A percentile compares a stretch with the other conserved stretches of the same genome.
Conservation (phyloP, 2,329 filamentous ascomycete species). For the Gyromitra esculenta region DNA sequence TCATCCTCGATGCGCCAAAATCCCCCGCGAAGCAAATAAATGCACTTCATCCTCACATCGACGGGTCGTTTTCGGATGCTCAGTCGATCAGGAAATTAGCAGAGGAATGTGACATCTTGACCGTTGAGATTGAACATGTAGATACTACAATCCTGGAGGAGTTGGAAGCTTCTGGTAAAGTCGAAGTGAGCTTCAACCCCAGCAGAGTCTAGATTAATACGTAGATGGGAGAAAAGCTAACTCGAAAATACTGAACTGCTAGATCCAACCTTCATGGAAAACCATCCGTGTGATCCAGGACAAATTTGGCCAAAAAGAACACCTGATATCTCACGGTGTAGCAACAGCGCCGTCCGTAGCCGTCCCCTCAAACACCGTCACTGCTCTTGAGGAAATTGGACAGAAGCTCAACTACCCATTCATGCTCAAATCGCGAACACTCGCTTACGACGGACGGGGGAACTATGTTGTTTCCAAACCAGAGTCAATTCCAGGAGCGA, state of each 20-base stretch:
- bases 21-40: constrained; percentile 88
- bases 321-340: constrained; percentile 74
- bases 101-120: constrained; percentile 78
- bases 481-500: constrained; percentile 71
- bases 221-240: neutral
- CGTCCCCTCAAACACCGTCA: constrained; percentile 67
- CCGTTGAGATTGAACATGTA: constrained; percentile 95
- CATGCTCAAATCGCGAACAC: constrained; percentile 91
- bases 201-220: neutral
- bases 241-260: constrained; percentile 49
- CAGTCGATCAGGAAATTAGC: constrained; percentile 83
- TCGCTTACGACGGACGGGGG: constrained; percentile 90
- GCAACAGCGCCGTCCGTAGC: constrained; percentile 77
- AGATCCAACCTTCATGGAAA: constrained; percentile 82
- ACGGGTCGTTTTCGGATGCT: constrained; percentile 87
- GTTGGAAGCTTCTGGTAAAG: constrained; percentile 71
- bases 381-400: constrained; percentile 72
- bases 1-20: constrained; percentile 78
- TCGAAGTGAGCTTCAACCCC: constrained; percentile 57
- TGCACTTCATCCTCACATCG: constrained; percentile 76
- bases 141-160: constrained; percentile 90
- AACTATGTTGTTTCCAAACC: constrained; percentile 73
- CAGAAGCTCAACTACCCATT: constrained; percentile 78
- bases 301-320: constrained; percentile 89
- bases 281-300: constrained; percentile 91